These are phyloP conservation scores for Nakazawaea wickerhamii DNA, from an alignment of 805 yeast species.

Conservation along the genomic window DNA sequence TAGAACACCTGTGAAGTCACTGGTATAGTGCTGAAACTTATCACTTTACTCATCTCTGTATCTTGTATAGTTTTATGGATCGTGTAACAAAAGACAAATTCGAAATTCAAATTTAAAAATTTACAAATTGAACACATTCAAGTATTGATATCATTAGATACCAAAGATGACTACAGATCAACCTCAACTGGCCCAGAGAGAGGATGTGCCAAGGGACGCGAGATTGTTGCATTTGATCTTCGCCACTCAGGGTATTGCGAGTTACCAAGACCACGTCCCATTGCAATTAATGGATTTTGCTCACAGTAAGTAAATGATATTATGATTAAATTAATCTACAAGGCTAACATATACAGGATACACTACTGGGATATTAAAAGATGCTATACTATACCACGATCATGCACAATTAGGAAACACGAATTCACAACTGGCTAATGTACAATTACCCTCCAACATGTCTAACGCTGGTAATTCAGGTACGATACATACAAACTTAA, in stretches of 20 bases:
- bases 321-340: neutral
- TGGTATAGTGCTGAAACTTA: constrained; percentile 29
- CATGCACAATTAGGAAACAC: constrained; percentile 44
- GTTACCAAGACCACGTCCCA: constrained; percentile 94
- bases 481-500: constrained; percentile 42
- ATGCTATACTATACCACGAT: constrained; percentile 85
- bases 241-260: constrained; percentile 88
- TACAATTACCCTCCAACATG: constrained; percentile 18
- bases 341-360: constrained; percentile 41
- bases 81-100: too few relatives aligned
- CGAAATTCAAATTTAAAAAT: too few relatives aligned
- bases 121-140: too few relatives aligned
- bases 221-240: constrained; percentile 82
- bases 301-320: constrained; percentile 37
- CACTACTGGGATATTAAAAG: constrained; percentile 80
- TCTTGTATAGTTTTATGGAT: neutral
- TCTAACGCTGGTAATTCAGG: constrained; percentile 35
- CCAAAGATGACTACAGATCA: constrained; percentile 11
- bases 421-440: constrained; percentile 19
- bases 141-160: neutral
- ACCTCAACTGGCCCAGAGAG: constrained; percentile 12
- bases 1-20: constrained; percentile 49
- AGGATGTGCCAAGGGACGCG: constrained; percentile 78
- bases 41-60: constrained; percentile 1
- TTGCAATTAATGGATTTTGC: constrained; percentile 97